phyloP scores from a whole-genome alignment of 2,329 filamentous ascomycete species.

The Plenodomus lindquistii region DNA sequence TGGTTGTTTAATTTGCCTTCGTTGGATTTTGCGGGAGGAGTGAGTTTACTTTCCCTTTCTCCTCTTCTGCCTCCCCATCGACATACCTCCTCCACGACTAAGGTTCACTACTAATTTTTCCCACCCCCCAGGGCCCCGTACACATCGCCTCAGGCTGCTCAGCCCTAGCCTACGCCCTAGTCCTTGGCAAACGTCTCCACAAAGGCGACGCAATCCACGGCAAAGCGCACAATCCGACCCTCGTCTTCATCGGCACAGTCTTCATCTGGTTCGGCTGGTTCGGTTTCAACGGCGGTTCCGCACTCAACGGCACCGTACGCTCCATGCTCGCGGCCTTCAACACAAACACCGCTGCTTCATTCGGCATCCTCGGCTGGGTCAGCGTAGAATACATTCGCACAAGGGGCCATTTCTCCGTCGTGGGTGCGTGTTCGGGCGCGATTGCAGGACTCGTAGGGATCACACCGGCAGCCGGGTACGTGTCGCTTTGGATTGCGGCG shows the following conservation, averaged over 20 bases:
- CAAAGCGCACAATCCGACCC: conserved; percentile 65
- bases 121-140: conserved; percentile 55
- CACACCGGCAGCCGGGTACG: conserved; percentile 59
- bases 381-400: conserved; percentile 57
- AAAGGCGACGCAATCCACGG: conserved; percentile 54
- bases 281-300: conserved; percentile 62
- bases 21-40: conserved; percentile 63
- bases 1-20: conserved; percentile 66
- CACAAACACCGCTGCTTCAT: conserved; percentile 60
- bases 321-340: conserved; percentile 61
- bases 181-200: conserved; percentile 62
- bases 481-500: conserved; percentile 58
- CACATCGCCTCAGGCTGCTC: conserved; percentile 66
- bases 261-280: conserved; percentile 69
- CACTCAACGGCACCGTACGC: conserved; percentile 53
- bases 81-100: too few species aligned
- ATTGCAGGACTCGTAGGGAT: conserved; percentile 66
- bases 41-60: too few species aligned
- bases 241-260: conserved; percentile 66
- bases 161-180: conserved; percentile 66
- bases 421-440: conserved; percentile 61
- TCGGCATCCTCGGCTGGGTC: conserved; percentile 59
- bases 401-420: conserved; percentile 58
- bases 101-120: too few species aligned
- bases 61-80: too few species aligned